A percentile compares a stretch with the other conserved stretches of the same genome.
These are phyloP conservation scores for Fragaria iinumae DNA, from an alignment of 306 rosid genomes.

Conservation along the genomic window DNA sequence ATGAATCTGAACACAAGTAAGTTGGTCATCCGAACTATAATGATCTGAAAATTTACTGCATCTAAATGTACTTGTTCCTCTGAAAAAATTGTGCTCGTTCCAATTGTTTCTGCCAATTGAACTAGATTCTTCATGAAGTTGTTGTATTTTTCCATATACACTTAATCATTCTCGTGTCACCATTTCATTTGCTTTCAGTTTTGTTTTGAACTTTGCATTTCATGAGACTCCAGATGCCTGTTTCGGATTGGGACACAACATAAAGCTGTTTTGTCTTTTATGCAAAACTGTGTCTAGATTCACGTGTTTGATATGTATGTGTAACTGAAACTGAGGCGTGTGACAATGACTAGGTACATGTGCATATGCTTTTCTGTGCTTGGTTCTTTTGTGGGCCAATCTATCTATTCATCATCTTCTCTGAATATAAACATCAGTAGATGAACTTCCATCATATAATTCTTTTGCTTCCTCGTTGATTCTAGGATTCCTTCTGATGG, in stretches of 20 bases:
- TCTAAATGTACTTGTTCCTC: neutral
- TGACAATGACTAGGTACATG: neutral
- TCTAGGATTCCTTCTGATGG: slow-evolving; percentile 20
- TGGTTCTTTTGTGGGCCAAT: neutral
- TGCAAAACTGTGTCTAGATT: neutral
- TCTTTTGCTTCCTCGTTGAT: neutral
- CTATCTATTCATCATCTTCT: neutral
- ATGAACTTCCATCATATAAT: neutral
- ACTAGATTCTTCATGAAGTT: neutral
- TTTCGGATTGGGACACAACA: neutral
- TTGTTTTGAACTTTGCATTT: neutral
- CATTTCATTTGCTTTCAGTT: neutral
- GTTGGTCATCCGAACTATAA: slow-evolving; percentile 31
- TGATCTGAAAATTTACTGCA: neutral
- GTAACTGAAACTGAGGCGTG: neutral
- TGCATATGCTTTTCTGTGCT: neutral
- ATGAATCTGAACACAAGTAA: slow-evolving; percentile 99
- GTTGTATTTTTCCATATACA: neutral
- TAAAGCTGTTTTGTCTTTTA: neutral
- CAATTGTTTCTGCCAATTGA: neutral
- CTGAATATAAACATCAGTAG: neutral
- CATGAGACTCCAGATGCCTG: neutral
- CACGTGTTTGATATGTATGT: neutral
- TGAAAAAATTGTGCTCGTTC: neutral
- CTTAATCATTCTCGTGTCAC: neutral